Conservation (phyloP, 306 rosid species). For the Citrullus amarus region DNA sequence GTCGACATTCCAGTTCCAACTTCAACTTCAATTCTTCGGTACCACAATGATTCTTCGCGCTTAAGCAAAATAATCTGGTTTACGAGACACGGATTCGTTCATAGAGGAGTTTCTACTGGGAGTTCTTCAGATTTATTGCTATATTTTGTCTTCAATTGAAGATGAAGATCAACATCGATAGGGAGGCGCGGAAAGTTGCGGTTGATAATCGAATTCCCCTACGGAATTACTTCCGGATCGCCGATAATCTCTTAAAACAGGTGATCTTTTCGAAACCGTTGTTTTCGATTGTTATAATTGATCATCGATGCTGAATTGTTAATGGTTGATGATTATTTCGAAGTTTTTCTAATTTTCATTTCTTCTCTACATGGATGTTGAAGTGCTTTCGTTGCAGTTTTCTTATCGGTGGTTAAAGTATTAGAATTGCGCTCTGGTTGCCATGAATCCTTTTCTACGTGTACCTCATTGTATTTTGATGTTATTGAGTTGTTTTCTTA, state of each 20-base stretch:
- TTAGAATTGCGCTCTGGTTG: not conserved
- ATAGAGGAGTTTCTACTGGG: not conserved
- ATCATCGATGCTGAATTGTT: not conserved
- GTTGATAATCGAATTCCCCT: slow-evolving; percentile 80
- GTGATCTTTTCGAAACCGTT: slow-evolving; percentile 14
- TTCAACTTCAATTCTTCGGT: slow-evolving; percentile 19
- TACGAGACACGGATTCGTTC: not conserved
- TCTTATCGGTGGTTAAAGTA: not conserved
- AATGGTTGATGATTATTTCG: not conserved
- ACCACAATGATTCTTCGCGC: slow-evolving; percentile 15
- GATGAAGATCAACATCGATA: slow-evolving; percentile 67
- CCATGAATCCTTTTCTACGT: not conserved
- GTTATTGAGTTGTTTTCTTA: not conserved
- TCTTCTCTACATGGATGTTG: not conserved
- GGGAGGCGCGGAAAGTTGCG: slow-evolving; percentile 52
- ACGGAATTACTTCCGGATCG: slow-evolving; percentile 74
- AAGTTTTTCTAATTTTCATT: not conserved
- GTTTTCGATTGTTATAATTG: not conserved
- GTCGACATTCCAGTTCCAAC: slow-evolving; percentile 18
- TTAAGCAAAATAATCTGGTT: slow-evolving; percentile 8
- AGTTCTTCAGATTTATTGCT: not conserved
- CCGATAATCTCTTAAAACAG: slow-evolving; percentile 91
- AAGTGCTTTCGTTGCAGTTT: not conserved
- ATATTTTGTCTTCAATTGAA: slow-evolving; percentile 23
- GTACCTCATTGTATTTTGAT: not conserved